These are phyloP conservation scores for Colletotrichum viniferum DNA, from an alignment of 2,329 filamentous ascomycete species.

Conservation along the genomic window DNA sequence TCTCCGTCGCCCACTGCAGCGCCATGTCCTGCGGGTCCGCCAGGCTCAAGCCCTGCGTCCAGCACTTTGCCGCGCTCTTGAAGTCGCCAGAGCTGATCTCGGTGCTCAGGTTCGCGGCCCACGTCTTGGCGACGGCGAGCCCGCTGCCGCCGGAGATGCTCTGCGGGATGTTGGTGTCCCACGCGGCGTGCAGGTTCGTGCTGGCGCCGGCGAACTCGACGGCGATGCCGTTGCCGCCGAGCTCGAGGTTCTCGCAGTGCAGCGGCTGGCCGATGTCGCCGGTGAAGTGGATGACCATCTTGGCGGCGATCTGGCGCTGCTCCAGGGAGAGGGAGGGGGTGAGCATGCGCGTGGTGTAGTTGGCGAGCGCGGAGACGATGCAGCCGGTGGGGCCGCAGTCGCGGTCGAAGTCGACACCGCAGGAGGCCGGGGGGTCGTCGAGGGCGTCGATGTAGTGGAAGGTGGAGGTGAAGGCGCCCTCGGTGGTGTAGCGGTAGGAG, in stretches of 20 bases:
- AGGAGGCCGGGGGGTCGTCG: conserved; percentile 20
- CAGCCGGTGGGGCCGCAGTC: conserved; percentile 22
- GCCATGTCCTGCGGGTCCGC: conserved; percentile 34
- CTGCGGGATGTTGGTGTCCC: conserved; percentile 65
- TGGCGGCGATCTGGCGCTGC: conserved; percentile 22
- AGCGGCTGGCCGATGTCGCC: conserved; percentile 24
- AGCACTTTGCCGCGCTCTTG: conserved; percentile 35
- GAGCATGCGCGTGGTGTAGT: conserved; percentile 30
- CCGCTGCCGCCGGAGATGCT: conserved; percentile 39
- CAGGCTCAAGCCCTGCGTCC: conserved; percentile 39
- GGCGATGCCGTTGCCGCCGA: conserved; percentile 38
- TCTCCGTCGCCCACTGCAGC: conserved; percentile 43
- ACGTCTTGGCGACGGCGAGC: conserved; percentile 39
- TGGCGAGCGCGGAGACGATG: conserved; percentile 22
- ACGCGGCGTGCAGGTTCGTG: conserved; percentile 65
- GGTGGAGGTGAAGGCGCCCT: conserved; percentile 22
- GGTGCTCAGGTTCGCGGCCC: conserved; percentile 37
- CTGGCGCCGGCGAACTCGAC: conserved; percentile 55
- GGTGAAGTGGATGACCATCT: conserved; percentile 24
- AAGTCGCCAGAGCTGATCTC: conserved; percentile 43
- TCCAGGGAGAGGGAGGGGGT: conserved; percentile 47
- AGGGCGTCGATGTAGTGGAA: conserved; percentile 24
- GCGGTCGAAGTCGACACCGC: conserved; percentile 22
- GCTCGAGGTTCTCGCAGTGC: conserved; percentile 21
- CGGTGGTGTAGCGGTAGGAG: conserved; percentile 23